Evolutionary conservation across 768 basidiomycete species (phyloP).

Genomic region (Gymnopilus dilepis): DNA sequence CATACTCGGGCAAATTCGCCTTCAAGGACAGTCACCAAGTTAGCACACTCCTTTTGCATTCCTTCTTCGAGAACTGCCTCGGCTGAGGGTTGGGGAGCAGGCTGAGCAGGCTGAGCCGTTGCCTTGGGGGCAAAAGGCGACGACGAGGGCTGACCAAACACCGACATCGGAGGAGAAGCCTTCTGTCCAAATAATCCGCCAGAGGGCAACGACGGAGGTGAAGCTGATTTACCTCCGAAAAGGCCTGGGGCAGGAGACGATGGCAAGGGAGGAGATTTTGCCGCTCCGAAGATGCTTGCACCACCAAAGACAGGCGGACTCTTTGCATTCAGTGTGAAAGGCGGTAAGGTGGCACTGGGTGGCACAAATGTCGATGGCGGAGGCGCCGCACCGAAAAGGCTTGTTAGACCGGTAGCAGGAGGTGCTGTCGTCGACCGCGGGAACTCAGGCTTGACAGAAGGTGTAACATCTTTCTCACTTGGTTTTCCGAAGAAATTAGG

Average conservation of each 20-base stretch:
- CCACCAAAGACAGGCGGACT: slow-evolving; percentile 5
- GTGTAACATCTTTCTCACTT: not conserved
- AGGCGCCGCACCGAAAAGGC: slow-evolving; percentile 14
- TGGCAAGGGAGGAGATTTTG: slow-evolving; percentile 2
- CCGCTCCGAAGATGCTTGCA: slow-evolving; percentile 3
- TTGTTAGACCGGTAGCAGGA: slow-evolving; percentile 11
- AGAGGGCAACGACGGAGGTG: not conserved
- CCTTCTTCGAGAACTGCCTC: slow-evolving; percentile 54
- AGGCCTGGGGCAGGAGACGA: slow-evolving; percentile 2
- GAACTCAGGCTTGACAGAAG: slow-evolving; percentile 12
- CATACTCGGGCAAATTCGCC: slow-evolving; percentile 67
- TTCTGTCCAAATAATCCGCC: slow-evolving; percentile 7
- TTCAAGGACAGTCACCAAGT: slow-evolving; percentile 50
- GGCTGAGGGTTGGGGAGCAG: slow-evolving; percentile 11
- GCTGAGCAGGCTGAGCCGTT: slow-evolving; percentile 5
- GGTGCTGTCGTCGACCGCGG: slow-evolving; percentile 16
- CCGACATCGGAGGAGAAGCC: not conserved
- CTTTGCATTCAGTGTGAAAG: slow-evolving; percentile 21
- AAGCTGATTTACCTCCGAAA: not conserved
- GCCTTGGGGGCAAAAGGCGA: not conserved
- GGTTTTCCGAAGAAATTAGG: slow-evolving; percentile 19
- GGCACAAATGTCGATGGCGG: slow-evolving; percentile 7
- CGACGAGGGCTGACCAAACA: not conserved
- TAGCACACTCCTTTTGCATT: slow-evolving; percentile 68
- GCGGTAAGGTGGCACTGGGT: slow-evolving; percentile 11